These are phyloP conservation scores for Areca catechu DNA, from an alignment of 176 grass and related monocot species.

Conservation along the genomic window DNA sequence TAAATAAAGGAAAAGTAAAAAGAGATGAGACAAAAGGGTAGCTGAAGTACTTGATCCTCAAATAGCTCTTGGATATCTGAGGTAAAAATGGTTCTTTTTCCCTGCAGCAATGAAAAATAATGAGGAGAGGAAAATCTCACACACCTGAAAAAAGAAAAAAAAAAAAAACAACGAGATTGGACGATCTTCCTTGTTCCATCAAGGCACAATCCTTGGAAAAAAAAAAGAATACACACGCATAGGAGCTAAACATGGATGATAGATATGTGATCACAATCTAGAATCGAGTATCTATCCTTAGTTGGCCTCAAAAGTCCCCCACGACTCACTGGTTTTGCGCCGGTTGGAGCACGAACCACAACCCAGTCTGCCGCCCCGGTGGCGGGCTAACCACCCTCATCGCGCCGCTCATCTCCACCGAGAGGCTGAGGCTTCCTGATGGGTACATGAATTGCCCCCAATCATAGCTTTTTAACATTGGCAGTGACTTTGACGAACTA, in stretches of 20 bases:
- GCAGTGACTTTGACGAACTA: background rate
- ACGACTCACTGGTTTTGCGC: conserved; percentile 63
- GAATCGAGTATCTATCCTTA: too few species aligned
- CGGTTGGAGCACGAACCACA: conserved; percentile 71
- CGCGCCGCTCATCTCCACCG: conserved; percentile 15
- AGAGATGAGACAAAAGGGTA: too few species aligned
- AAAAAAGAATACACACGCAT: too few species aligned
- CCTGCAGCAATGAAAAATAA: conserved; percentile 30
- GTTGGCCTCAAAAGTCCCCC: too few species aligned
- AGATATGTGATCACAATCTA: too few species aligned
- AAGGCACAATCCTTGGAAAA: too few species aligned
- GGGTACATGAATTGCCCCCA: conserved; percentile 22
- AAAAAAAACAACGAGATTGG: too few species aligned
- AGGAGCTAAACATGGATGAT: too few species aligned
- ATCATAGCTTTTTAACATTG: conserved; percentile 5
- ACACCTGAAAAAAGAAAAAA: too few species aligned
- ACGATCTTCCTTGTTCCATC: too few species aligned
- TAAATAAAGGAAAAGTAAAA: too few species aligned
- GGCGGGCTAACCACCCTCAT: conserved; percentile 55
- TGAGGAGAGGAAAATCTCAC: too few species aligned
- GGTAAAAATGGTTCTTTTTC: conserved; percentile 65
- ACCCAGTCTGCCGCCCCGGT: conserved; percentile 37
- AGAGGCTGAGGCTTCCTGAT: conserved; percentile 14
- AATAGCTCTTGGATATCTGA: conserved; percentile 82
- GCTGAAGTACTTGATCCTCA: conserved; percentile 84